Percentiles rank a stretch among this genome's conserved stretches.
These are phyloP conservation scores for Saccharomycopsis crataegensis DNA, from an alignment of 1,139 yeast genomes.

Conservation along the genomic window DNA sequence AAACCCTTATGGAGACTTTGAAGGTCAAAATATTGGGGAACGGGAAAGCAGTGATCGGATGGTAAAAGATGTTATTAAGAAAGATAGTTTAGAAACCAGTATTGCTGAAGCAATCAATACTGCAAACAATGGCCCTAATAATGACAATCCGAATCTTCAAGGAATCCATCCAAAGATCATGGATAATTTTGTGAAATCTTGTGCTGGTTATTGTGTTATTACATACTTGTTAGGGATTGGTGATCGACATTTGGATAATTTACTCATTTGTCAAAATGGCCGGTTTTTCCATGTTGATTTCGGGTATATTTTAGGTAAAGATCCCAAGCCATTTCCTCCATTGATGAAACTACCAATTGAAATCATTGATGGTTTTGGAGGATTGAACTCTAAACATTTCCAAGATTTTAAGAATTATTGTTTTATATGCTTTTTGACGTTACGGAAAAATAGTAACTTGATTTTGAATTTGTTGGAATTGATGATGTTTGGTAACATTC, in stretches of 20 bases:
- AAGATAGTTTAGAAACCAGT: constrained; percentile 48
- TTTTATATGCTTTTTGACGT: constrained; percentile 85
- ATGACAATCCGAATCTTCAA: constrained; percentile 37
- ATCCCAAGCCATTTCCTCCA: constrained; percentile 98
- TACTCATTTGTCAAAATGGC: constrained; percentile 66
- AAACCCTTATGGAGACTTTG: constrained; percentile 50
- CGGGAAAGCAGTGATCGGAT: not conserved
- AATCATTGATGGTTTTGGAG: constrained; percentile 97
- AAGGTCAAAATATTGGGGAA: constrained; percentile 22
- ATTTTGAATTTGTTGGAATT: constrained; percentile 85
- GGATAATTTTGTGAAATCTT: constrained; percentile 92
- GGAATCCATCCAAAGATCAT: constrained; percentile 72
- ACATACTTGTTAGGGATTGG: constrained; percentile 95
- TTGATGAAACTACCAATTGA: constrained; percentile 96
- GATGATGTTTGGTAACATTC: constrained; percentile 92
- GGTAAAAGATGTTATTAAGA: not conserved
- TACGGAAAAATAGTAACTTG: constrained; percentile 82
- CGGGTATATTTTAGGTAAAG: constrained; percentile 93
- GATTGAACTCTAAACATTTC: constrained; percentile 76
- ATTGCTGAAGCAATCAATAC: constrained; percentile 10
- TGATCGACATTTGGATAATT: constrained; percentile 89
- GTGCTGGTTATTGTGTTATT: constrained; percentile 97
- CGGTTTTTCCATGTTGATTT: constrained; percentile 96
- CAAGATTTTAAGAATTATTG: constrained; percentile 86
- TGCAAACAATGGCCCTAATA: not conserved